Evolutionary conservation across 352 stramenopile genomes (phyloP).

Genomic region (Pythium inflatum): DNA sequence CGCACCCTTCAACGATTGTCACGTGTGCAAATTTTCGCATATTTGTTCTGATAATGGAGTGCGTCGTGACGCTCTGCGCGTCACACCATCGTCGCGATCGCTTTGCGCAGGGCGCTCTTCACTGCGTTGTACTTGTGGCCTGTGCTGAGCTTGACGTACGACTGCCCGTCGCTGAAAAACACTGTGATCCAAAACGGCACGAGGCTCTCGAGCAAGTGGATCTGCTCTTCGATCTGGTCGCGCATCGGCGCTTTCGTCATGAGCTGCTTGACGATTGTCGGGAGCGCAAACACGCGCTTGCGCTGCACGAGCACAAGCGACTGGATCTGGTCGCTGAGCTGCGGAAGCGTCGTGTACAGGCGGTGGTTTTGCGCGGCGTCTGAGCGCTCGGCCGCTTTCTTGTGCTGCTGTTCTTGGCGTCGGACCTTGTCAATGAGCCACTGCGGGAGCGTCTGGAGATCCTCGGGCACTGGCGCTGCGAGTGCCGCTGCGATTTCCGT

Average conservation of each 20-base stretch:
- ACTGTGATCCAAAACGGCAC: conserved; percentile 81
- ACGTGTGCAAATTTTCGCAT: too few species aligned
- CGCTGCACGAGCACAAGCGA: conserved; percentile 67
- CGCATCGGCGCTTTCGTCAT: conserved; percentile 11
- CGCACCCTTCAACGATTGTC: too few species aligned
- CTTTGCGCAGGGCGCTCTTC: conserved; percentile 59
- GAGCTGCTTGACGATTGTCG: conserved; percentile 52
- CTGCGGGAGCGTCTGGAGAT: conserved; percentile 68
- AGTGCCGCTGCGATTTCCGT: conserved; percentile 51
- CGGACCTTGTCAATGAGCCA: conserved; percentile 83
- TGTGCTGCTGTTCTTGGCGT: conserved; percentile 51
- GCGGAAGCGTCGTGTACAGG: conserved; percentile 62
- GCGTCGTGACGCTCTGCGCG: not conserved
- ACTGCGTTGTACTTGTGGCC: conserved; percentile 71
- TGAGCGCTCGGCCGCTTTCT: conserved; percentile 44
- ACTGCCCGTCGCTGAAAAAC: conserved; percentile 58
- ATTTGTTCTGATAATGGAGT: too few species aligned
- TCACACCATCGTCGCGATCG: conserved; percentile 39
- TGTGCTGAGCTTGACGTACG: conserved; percentile 66
- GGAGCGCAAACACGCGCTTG: conserved; percentile 63
- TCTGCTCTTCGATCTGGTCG: conserved; percentile 67
- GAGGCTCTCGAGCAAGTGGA: conserved; percentile 67
- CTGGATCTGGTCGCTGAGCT: conserved; percentile 78
- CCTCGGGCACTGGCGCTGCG: conserved; percentile 61
- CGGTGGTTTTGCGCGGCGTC: conserved; percentile 49